Conservation (phyloP, 176 grass and related monocot species). For the Juncus effusus region DNA sequence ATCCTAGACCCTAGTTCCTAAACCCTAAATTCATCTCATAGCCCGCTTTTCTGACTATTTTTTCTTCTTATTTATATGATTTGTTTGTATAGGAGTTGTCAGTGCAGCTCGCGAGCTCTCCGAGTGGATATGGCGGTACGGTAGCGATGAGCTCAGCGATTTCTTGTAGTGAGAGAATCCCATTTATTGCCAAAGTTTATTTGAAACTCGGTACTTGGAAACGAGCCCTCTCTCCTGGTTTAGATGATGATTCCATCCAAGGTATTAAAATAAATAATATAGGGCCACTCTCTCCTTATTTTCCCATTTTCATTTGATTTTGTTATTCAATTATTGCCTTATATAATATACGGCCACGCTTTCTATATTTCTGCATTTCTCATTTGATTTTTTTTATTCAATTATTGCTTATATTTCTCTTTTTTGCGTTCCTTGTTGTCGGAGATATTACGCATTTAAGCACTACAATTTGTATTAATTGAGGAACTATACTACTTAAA, state of each 20-base stretch:
- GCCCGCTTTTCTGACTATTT: background rate
- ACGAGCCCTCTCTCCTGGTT: constrained; percentile 73
- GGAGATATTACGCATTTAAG: background rate
- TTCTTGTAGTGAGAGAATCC: constrained; percentile 49
- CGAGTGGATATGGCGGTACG: constrained; percentile 43
- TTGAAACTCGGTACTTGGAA: constrained; percentile 93
- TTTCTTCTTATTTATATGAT: constrained; percentile 17
- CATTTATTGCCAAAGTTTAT: constrained; percentile 90
- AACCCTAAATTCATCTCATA: constrained; percentile 22
- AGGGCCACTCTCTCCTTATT: too few species aligned
- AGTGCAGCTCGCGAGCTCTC: constrained; percentile 51
- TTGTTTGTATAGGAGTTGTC: constrained; percentile 64
- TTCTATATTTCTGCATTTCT: too few species aligned
- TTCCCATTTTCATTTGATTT: too few species aligned
- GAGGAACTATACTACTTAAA: too few species aligned
- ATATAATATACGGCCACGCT: too few species aligned
- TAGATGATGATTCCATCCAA: constrained; percentile 88
- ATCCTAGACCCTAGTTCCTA: background rate
- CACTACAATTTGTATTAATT: too few species aligned
- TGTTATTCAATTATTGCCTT: too few species aligned
- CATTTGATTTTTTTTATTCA: background rate
- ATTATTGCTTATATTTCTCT: constrained; percentile 1
- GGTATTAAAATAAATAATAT: constrained; percentile 33
- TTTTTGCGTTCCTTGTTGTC: constrained; percentile 22
- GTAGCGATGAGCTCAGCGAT: constrained; percentile 28